Percentiles rank a stretch among this genome's conserved stretches.
phyloP scores from a whole-genome alignment of 345 rosid species.

The Nasturtium officinale region DNA sequence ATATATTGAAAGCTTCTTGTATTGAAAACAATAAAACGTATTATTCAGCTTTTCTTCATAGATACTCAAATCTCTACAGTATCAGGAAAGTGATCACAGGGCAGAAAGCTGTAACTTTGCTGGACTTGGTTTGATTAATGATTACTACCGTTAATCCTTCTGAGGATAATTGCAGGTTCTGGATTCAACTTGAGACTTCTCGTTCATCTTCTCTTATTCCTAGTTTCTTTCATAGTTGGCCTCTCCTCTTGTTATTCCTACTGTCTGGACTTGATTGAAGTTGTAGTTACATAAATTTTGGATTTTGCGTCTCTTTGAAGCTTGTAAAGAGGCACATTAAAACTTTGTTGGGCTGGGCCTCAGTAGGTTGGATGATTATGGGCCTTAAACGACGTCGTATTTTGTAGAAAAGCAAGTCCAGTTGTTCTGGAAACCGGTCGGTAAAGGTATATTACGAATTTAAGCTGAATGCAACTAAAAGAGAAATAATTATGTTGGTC shows the following conservation, averaged over 20 bases:
- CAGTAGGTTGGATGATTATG: not conserved
- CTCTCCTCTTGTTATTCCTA: conserved; percentile 29
- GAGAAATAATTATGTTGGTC: not conserved
- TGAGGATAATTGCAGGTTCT: conserved; percentile 58
- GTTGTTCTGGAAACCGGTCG: conserved; percentile 9
- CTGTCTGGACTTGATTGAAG: not conserved
- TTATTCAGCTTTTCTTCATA: too few species aligned
- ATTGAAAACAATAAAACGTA: too few species aligned
- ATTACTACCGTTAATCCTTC: conserved; percentile 87
- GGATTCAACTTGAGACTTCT: conserved; percentile 60
- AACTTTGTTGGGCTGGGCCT: conserved; percentile 18
- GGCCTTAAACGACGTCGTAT: conserved; percentile 3
- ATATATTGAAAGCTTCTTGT: too few species aligned
- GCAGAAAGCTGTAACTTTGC: conserved; percentile 77
- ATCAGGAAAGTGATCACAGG: conserved; percentile 79
- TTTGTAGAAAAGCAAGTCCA: not conserved
- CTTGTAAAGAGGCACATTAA: not conserved
- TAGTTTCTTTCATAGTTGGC: conserved; percentile 12
- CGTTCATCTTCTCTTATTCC: conserved; percentile 38
- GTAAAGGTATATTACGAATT: conserved; percentile 15
- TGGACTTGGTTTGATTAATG: conserved; percentile 65
- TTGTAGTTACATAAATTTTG: conserved; percentile 17
- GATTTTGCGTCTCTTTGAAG: not conserved
- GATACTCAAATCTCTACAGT: too few species aligned
- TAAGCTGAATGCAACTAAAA: not conserved